These are phyloP conservation scores for Allantophomopsis lycopodina DNA, from an alignment of 2,329 filamentous ascomycete genomes.

Conservation along the genomic window DNA sequence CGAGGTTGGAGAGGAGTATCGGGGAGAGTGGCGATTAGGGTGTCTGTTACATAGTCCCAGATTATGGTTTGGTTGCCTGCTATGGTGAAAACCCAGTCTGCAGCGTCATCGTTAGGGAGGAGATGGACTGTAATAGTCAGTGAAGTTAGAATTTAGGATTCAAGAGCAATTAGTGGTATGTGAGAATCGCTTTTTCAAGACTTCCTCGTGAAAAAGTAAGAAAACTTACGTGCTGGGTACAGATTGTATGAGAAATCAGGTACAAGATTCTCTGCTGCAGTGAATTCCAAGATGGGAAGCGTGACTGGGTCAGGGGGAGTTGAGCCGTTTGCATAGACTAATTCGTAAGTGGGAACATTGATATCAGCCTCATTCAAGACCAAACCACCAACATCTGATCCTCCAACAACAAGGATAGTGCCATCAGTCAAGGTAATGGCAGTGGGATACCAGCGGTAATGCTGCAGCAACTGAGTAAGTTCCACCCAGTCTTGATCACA, in stretches of 20 bases:
- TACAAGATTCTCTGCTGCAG: conserved; percentile 1
- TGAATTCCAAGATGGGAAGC: conserved; percentile 1
- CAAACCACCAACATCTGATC: not conserved
- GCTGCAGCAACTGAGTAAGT: not conserved
- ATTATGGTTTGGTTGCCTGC: too few species aligned
- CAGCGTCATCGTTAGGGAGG: too few species aligned
- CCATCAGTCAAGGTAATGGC: not conserved
- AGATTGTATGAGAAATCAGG: not conserved
- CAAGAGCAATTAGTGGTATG: too few species aligned
- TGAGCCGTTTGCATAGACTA: not conserved
- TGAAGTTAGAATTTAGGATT: too few species aligned
- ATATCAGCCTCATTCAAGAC: conserved; percentile 1
- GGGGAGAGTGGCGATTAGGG: too few species aligned
- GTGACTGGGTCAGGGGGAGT: not conserved
- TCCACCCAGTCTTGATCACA: conserved; percentile 1
- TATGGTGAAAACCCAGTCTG: too few species aligned
- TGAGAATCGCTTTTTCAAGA: too few species aligned
- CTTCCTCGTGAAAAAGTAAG: too few species aligned
- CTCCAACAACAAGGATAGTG: conserved; percentile 1
- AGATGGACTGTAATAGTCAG: too few species aligned
- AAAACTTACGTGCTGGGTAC: conserved; percentile 1
- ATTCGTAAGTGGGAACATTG: conserved; percentile 1
- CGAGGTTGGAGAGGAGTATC: too few species aligned
- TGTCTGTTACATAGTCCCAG: too few species aligned
- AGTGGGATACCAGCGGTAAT: conserved; percentile 1